Conservation (phyloP, 2,329 filamentous ascomycete species). For the Talaromyces sp. region DNA sequence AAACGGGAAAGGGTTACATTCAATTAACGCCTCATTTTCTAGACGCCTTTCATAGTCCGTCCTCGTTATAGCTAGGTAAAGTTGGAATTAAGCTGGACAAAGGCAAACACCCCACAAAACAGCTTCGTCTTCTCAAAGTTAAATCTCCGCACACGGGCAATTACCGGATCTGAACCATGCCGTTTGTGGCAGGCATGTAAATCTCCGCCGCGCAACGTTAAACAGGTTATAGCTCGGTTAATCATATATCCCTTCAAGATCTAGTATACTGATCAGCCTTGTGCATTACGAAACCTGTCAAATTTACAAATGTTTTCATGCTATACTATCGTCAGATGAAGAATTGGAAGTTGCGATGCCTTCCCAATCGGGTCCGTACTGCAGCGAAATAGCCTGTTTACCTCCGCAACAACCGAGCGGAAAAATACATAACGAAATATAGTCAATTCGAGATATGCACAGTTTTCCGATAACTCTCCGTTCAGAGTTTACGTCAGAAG, state of each 20-base stretch:
- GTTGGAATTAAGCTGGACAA: neutral
- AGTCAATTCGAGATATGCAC: neutral
- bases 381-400: neutral
- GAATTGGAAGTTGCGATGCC: neutral
- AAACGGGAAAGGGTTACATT: neutral
- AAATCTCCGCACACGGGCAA: constrained; percentile 6
- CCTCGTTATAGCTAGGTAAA: neutral
- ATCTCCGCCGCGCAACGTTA: neutral
- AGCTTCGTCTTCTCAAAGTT: neutral
- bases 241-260: neutral
- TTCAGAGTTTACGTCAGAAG: neutral
- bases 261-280: neutral
- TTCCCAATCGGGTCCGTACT: neutral
- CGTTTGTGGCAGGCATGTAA: neutral
- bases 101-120: neutral
- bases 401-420: neutral
- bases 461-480: neutral
- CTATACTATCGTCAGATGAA: neutral
- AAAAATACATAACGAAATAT: neutral
- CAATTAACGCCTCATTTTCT: neutral
- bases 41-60: neutral
- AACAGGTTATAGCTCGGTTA: neutral
- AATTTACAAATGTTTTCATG: too few relatives aligned
- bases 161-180: neutral
- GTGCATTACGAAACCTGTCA: too few relatives aligned